These are phyloP conservation scores for Rutstroemia sydowiana DNA, from an alignment of 2,329 filamentous ascomycete genomes.

Conservation along the genomic window DNA sequence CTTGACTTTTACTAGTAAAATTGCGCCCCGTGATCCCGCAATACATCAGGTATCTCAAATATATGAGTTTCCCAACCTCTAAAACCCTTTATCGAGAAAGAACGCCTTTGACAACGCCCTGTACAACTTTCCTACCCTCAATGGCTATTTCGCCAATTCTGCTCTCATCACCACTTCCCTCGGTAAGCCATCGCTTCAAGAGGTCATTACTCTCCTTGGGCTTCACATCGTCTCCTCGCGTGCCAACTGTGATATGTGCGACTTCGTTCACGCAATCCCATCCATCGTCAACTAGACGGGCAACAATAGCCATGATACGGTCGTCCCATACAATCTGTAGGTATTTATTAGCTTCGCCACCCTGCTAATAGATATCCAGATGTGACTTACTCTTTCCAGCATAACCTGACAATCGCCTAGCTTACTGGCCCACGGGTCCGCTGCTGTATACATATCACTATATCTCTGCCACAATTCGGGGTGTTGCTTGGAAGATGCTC, in stretches of 20 bases:
- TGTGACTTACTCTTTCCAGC: slow-evolving; percentile 47
- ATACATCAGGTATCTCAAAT: slow-evolving; percentile 48
- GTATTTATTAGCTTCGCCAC: background rate
- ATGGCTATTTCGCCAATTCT: slow-evolving; percentile 28
- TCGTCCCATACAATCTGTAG: slow-evolving; percentile 71
- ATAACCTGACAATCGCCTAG: slow-evolving; percentile 59
- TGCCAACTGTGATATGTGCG: slow-evolving; percentile 87
- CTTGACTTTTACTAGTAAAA: too few species aligned
- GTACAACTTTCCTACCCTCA: slow-evolving; percentile 21
- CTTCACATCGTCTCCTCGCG: slow-evolving; percentile 65
- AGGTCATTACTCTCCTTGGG: slow-evolving; percentile 92
- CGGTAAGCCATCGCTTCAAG: slow-evolving; percentile 65
- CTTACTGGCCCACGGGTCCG: slow-evolving; percentile 30
- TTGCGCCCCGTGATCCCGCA: too few species aligned
- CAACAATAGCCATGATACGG: slow-evolving; percentile 86
- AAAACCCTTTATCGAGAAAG: slow-evolving; percentile 18
- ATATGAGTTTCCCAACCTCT: slow-evolving; percentile 52
- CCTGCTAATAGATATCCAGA: background rate
- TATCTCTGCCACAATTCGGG: slow-evolving; percentile 73
- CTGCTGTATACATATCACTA: slow-evolving; percentile 43
- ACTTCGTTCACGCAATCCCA: slow-evolving; percentile 71
- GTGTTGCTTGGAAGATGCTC: slow-evolving; percentile 51
- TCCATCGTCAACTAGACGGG: slow-evolving; percentile 55
- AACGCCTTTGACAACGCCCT: slow-evolving; percentile 26
- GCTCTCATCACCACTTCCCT: slow-evolving; percentile 35